Base-by-base conservation (phyloP, 2,329 filamentous ascomycete species). In the Xylariomycetidae sp. region DNA sequence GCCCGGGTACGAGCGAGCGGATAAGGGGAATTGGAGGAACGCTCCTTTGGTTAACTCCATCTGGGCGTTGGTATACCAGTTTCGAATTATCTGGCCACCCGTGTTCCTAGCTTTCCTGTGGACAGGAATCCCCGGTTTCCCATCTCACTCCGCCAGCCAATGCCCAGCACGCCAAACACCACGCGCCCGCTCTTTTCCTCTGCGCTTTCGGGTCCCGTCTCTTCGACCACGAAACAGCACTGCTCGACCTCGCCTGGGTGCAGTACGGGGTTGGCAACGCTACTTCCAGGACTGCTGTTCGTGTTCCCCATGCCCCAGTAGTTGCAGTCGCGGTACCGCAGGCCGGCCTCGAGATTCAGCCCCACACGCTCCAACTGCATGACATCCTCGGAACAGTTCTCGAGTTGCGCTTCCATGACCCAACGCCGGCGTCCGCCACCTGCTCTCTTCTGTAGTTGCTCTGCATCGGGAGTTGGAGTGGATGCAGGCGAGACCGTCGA, bases 331-430 rank as follows among this genome's bases (percentile, higher is more conserved):
- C 60, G 60, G 44, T 68, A 74, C 28, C 50, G 47, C 31, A 79
- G 56, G 4, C 72, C 71, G 2, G 60, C 48, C 42, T 70, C 72
- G 6, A 72, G 60, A 33, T 78, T 69, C 36, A 82, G 57, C 19
- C 63, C 61, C 19, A 79, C 74, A 40, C 65, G 66, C 60, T 94
- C 85, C 32, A 98, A 70, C 52, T 85, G 76, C 44, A 96, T 82
- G 4, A 79, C 68, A 27, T 81, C 80, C 56, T 95, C 89, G 29
- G 86, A 86, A 53, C 89, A 85, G 59, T 96, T 98, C 66, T 98
- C 92, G 38, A 98, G 62, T 64, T 98, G 92, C 17, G 90, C 92
- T 60, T 98, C 92, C 31, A 98, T 69, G 10, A 86, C 79, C 74
- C 86, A 95, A 38, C 63, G 56, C 39, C 65, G 38, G 45, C 36